Evolutionary conservation across 371 early-diverging fungal genomes (phyloP), one percentile per base, ranked within the genome.

Genomic region (Rhizopus stolonifer): DNA sequence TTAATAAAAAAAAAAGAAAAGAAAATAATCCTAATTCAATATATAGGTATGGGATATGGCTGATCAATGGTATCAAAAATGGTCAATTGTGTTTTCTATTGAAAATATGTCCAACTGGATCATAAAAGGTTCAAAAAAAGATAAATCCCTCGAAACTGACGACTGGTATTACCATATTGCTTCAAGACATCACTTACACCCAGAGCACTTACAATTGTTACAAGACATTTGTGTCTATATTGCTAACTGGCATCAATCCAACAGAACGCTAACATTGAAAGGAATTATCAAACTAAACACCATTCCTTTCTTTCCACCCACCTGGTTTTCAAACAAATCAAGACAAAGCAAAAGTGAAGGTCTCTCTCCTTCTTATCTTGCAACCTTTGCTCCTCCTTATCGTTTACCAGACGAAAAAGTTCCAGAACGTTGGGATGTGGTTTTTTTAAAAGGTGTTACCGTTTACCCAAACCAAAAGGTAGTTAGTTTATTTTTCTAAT

Each of bases 1-100:
- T n/a, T n/a, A n/a, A n/a, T n/a, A n/a, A n/a, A n/a, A n/a, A n/a
- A n/a, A n/a, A n/a, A n/a, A n/a, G n/a, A n/a, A n/a, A n/a, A n/a
- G n/a, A n/a, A n/a, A n/a, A n/a, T n/a, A n/a, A n/a, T n/a, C n/a
- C n/a, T n/a, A n/a, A n/a, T n/a, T n/a, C 42, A 45, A 40, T 26
- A 52, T 22, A 38, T 54, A 74, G 74, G 74, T 74, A 11, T 74
- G 74, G 74, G 74, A 74, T 51, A 48, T 70, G 17, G 68, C 54
- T 24, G 74, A 74, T 60, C 74, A 74, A 56, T 74, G 74, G 74
- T 70, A 70, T 65, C 70, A 70, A 43, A 74, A 74, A 54, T 74
- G 70, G 70, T 61, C 62, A 43, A 56, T 74, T 13, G 67, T 74
- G 15, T 67, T 74, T 23, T 74, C 74, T 3, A 50, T 74, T 34